Percentiles rank a stretch among this genome's conserved stretches.
These are phyloP conservation scores for Nannochloropsis limnetica DNA, from an alignment of 352 stramenopile genomes.

Conservation along the genomic window DNA sequence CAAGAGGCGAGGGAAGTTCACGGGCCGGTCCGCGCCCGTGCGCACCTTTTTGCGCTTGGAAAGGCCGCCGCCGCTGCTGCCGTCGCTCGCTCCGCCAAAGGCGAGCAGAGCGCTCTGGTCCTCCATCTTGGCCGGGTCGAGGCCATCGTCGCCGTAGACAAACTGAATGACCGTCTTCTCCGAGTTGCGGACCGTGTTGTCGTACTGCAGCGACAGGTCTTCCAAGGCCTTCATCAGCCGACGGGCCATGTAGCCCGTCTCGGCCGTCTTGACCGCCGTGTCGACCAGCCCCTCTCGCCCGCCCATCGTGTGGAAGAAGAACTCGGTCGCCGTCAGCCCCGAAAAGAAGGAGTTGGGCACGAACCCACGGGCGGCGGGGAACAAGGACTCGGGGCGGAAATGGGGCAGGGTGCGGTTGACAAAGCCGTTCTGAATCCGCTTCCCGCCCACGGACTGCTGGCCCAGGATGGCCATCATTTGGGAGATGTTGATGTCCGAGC, in stretches of 20 bases:
- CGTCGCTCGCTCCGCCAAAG: background rate
- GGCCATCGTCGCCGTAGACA: conserved; percentile 95
- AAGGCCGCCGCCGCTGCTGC: background rate
- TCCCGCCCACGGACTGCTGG: conserved; percentile 95
- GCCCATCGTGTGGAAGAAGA: conserved; percentile 99
- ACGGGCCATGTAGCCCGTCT: conserved; percentile 98
- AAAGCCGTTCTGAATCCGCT: conserved; percentile 96
- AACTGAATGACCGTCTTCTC: conserved; percentile 94
- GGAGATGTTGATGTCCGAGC: conserved; percentile 97
- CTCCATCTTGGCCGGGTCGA: conserved; percentile 94
- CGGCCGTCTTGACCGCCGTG: conserved; percentile 97
- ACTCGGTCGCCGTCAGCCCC: conserved; percentile 95
- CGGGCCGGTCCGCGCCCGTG: conserved; percentile 79
- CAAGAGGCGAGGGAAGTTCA: conserved; percentile 86
- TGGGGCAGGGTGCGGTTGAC: conserved; percentile 94
- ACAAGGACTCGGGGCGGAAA: conserved; percentile 71
- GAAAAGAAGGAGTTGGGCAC: conserved; percentile 98
- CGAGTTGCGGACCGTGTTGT: conserved; percentile 71
- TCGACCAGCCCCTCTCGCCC: conserved; percentile 98
- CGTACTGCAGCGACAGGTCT: conserved; percentile 89
- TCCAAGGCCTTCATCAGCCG: conserved; percentile 95
- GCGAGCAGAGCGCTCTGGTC: conserved; percentile 51
- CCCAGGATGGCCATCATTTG: conserved; percentile 99
- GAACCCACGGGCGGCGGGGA: conserved; percentile 95
- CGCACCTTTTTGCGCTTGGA: conserved; percentile 41